phyloP scores from a whole-genome alignment of 2,329 filamentous ascomycete species.

The Aspergillus fumigatiaffinis region DNA sequence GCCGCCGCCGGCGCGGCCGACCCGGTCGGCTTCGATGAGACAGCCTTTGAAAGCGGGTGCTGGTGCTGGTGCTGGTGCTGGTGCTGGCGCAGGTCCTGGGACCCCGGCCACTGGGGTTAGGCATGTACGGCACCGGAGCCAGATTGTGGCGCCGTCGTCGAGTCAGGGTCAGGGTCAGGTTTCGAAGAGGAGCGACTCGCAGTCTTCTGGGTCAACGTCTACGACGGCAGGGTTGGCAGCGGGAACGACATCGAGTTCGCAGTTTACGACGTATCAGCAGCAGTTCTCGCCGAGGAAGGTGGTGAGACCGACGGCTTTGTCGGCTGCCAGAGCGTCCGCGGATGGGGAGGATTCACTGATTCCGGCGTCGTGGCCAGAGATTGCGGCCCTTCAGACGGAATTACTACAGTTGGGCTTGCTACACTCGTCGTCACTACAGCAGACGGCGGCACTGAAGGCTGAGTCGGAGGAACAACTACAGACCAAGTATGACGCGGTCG shows the following conservation, averaged over 20 bases:
- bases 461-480: conserved; percentile 27
- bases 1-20: conserved; percentile 31
- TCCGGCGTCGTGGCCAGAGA: conserved; percentile 31
- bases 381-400: conserved; percentile 39
- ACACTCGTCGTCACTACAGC: conserved; percentile 28
- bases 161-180: not conserved
- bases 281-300: conserved; percentile 37
- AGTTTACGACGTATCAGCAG: conserved; percentile 37
- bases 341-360: conserved; percentile 20
- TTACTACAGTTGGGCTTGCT: conserved; percentile 42
- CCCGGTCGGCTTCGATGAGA: conserved; percentile 35
- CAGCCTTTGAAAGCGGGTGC: conserved; percentile 26
- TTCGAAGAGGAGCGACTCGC: conserved; percentile 15
- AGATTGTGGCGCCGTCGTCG: conserved; percentile 21
- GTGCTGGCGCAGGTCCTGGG: conserved; percentile 3
- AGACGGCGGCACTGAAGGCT: conserved; percentile 28
- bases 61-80: conserved; percentile 1
- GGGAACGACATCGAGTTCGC: conserved; percentile 22
- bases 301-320: conserved; percentile 18
- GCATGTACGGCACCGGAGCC: conserved; percentile 36
- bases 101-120: conserved; percentile 11
- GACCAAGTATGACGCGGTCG: conserved; percentile 33
- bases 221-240: not conserved
- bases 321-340: conserved; percentile 11
- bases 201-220: conserved; percentile 11